Base-by-base conservation (phyloP, 768 basidiomycete genomes). In the Asterophora lycoperdoides region DNA sequence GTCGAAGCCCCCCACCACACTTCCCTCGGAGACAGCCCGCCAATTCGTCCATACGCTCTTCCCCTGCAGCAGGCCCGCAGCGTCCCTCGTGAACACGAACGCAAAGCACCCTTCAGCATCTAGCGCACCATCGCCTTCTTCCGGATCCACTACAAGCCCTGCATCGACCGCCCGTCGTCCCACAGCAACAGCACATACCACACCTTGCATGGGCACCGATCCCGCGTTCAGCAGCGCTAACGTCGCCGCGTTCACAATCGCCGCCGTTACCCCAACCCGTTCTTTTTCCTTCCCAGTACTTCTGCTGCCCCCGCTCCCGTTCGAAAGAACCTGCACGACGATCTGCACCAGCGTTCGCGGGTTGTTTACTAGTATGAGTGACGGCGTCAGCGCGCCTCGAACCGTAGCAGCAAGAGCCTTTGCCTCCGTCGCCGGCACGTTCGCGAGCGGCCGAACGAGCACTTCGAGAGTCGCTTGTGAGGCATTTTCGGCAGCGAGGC, bases 381-480 rank as follows among this genome's bases (percentile, higher is more conserved):
- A 72, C 4, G 86, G 84, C 11, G 78, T 65, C 20, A 93, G 64
- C 10, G 81, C 69, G 4, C 77, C 65, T 15, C 79, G 76, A 44
- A 93, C 71, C 1, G 70, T 69, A 6, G 75, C 63, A 0, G 76
- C 76, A 32, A 83, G 63, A 0, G 79, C 68, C 60, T 85, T 89
- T 29, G 86, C 75, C 48, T 84, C 73, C 8, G 86, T 87, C 4
- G 81, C 84, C 7, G 90, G 76, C 8, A 89, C 71, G 38, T 79
- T 76, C 17, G 81, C 75, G 14, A 90, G 68, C 0, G 91, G 89
- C 2, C 89, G 77, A 8, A 89, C 72, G 39, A 70, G 66, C 35
- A 92, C 81, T 58, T 93, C 91, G 54, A 93, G 77, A 0, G 86
- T 81, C 0, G 88, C 81, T 47, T 81, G 79, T 9, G 82, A 82